Conservation (phyloP, 768 basidiomycete species). For the Phanerochaete carnosa region DNA sequence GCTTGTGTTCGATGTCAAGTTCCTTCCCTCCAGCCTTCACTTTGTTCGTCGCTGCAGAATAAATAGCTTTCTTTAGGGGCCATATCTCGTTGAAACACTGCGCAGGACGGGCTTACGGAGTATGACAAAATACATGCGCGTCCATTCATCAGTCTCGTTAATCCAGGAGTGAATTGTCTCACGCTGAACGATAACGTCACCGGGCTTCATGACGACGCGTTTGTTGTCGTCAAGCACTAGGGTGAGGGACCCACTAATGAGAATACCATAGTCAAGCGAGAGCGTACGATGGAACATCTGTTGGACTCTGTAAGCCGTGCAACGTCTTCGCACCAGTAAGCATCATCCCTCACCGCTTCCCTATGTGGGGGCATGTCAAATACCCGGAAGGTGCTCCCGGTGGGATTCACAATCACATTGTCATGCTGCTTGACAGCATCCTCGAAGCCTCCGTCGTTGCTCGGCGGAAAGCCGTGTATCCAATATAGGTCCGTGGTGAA, state of each 20-base stretch:
- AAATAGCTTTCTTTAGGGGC: neutral
- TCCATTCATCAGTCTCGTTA: slow-evolving; percentile 25
- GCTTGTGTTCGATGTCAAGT: neutral
- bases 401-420: slow-evolving; percentile 7
- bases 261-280: slow-evolving; percentile 23
- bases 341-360: slow-evolving; percentile 7
- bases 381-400: slow-evolving; percentile 14
- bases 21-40: neutral
- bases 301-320: neutral
- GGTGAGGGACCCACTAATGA: slow-evolving; percentile 18
- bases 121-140: slow-evolving; percentile 21
- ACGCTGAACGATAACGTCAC: slow-evolving; percentile 23
- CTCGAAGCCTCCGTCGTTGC: slow-evolving; percentile 2
- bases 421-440: slow-evolving; percentile 11
- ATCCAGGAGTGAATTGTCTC: slow-evolving; percentile 24
- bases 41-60: neutral
- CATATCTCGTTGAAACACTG: neutral
- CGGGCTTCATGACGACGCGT: slow-evolving; percentile 18
- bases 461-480: slow-evolving; percentile 4
- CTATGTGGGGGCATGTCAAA: slow-evolving; percentile 18
- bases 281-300: slow-evolving; percentile 21
- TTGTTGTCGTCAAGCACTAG: slow-evolving; percentile 22
- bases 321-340: neutral
- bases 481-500: slow-evolving; percentile 7
- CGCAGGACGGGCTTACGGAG: slow-evolving; percentile 13